Evolutionary conservation across 148 eudicot genomes (phyloP), one percentile per base, ranked within the genome.

Genomic region (Polygonum aviculare): DNA sequence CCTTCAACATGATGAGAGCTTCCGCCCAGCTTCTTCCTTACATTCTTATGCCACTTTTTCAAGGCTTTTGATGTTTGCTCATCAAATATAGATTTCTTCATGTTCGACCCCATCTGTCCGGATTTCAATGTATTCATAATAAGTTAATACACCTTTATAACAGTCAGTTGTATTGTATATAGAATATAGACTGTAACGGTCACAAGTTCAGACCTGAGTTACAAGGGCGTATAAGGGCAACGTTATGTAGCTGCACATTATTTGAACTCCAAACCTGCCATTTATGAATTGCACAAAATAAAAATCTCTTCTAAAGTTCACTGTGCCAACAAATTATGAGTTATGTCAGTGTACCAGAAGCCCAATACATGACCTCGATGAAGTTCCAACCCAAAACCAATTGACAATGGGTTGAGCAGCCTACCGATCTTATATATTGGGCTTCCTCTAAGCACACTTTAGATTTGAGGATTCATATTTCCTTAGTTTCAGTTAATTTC

Each of bases 21-120:
- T 12, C 31, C 63, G 33, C 44, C 44, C 45, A 67, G 1, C 38
- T 80, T 92, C 85, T 86, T 90, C 82, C 87, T 90, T 54, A 81
- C 97, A 22, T 80, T 87, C 82, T 65, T 88, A 78, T 84, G 97
- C 97, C 97, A 94, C 26, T 83, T 86, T 81, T 84, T 88, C 0
- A 94, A 82, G 65, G 97, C 97, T 57, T 85, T 89, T 14, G 92
- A 80, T 22, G 98, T 94, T 79, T 92, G 98, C 78, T 94, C 96
- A 72, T 92, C 98, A 69, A 94, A 94, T 54, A 92, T 83, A 0
- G 96, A 76, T 78, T 80, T 90, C 86, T 94, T 92, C 96, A 94
- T 88, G 77, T 83, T 57, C 16, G 98, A 92, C 6, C 98, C 98
- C 98, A 94, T 94, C 97, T 95, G 88, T 48, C 69, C 35, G 18